Percentiles rank a stretch among this genome's conserved stretches.
Conservation (phyloP, 805 yeast species). For the Jamesozyma lodderae region DNA sequence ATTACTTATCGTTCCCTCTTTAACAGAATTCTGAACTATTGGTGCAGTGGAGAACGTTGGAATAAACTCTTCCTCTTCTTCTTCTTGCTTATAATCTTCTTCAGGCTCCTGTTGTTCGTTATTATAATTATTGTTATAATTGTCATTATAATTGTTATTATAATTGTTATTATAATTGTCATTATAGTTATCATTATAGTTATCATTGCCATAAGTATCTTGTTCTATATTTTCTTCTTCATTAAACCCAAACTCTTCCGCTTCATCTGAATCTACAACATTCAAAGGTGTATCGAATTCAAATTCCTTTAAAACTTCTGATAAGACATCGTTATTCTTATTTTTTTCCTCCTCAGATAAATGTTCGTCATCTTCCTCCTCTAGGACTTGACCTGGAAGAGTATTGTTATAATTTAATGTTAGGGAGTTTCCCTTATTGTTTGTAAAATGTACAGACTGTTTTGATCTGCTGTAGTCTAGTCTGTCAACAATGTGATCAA, state of each 20-base stretch:
- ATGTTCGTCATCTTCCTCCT: conserved; percentile 33
- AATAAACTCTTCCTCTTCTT: conserved; percentile 39
- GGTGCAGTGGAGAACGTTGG: conserved; percentile 41
- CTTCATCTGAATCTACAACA: conserved; percentile 34
- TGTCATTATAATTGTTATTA: conserved; percentile 1
- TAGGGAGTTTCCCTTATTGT: too few species aligned
- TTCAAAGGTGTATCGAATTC: conserved; percentile 47
- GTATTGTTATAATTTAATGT: too few species aligned
- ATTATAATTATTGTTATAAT: background rate
- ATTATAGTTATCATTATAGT: conserved; percentile 1
- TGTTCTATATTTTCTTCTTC: conserved; percentile 35
- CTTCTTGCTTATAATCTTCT: conserved; percentile 24
- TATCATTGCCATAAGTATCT: background rate
- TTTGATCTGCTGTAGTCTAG: conserved; percentile 28
- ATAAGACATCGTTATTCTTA: conserved; percentile 40
- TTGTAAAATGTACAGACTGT: conserved; percentile 4
- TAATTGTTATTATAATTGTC: background rate
- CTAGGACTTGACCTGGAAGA: too few species aligned
- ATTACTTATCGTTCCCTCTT: conserved; percentile 31
- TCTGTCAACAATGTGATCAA: conserved; percentile 69
- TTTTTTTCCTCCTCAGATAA: conserved; percentile 33
- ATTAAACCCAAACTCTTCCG: conserved; percentile 31
- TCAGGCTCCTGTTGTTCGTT: background rate
- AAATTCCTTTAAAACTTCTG: conserved; percentile 37
- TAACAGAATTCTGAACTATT: conserved; percentile 6